Evolutionary conservation across 768 basidiomycete genomes (phyloP).

Genomic region (Ephemerocybe angulata): DNA sequence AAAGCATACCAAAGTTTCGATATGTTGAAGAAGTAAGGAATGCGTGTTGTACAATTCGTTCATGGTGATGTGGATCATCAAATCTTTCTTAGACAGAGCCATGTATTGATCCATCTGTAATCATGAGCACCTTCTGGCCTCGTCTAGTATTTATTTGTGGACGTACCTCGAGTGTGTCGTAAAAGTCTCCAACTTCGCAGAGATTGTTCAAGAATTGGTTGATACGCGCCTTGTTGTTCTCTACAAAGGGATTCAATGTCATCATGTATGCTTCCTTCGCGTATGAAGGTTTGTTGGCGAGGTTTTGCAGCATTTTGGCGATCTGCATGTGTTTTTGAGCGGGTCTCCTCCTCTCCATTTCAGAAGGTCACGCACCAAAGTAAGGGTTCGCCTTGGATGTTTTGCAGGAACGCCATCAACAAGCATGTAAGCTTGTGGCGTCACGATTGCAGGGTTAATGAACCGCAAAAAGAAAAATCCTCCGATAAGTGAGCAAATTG

Average conservation of each 20-base stretch:
- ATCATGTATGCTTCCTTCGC: constrained; percentile 99
- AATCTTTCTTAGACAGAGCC: constrained; percentile 98
- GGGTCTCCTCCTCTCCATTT: background rate
- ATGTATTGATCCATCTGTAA: constrained; percentile 98
- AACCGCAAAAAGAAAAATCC: constrained; percentile 99
- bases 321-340: constrained; percentile 52
- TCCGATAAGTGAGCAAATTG: constrained; percentile 97
- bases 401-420: constrained; percentile 98
- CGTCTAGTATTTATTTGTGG: background rate
- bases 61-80: constrained; percentile 96
- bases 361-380: constrained; percentile 57
- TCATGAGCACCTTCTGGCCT: constrained; percentile 2
- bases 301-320: constrained; percentile 99
- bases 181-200: constrained; percentile 99
- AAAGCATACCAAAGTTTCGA: constrained; percentile 80
- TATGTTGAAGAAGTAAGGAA: constrained; percentile 89
- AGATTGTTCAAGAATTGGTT: constrained; percentile 95
- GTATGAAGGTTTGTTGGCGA: constrained; percentile 98
- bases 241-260: constrained; percentile 96
- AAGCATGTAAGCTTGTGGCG: constrained; percentile 99
- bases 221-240: constrained; percentile 97
- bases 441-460: constrained; percentile 99
- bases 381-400: constrained; percentile 93
- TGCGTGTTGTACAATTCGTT: constrained; percentile 99
- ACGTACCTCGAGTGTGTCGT: constrained; percentile 92